Percentiles rank a stretch among this genome's conserved stretches.
phyloP scores from a whole-genome alignment of 306 rosid species.

The Crotalaria pallida region DNA sequence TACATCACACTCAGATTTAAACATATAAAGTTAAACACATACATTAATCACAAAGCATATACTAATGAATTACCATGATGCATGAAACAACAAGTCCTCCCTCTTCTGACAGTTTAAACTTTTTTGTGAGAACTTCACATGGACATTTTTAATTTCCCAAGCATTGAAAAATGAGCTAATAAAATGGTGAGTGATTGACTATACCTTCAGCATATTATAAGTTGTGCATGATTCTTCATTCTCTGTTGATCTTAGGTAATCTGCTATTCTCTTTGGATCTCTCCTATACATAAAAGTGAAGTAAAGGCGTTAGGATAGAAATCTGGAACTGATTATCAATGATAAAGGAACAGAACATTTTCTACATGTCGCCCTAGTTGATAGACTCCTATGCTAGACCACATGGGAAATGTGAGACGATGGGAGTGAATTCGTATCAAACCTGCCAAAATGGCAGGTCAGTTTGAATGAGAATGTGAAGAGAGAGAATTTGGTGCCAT shows the following conservation, averaged over 20 bases:
- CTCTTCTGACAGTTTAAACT: background rate
- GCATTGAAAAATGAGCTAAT: background rate
- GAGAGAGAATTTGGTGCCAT: too few relatives aligned
- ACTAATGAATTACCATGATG: background rate
- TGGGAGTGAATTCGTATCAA: too few relatives aligned
- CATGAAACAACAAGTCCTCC: background rate
- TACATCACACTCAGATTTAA: background rate
- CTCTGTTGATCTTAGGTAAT: conserved; percentile 42
- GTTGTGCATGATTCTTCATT: conserved; percentile 88
- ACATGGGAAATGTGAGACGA: too few relatives aligned
- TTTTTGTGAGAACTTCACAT: background rate
- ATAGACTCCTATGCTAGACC: too few relatives aligned
- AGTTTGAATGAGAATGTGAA: too few relatives aligned
- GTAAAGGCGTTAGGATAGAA: conserved; percentile 3
- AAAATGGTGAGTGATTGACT: background rate
- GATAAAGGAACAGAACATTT: background rate
- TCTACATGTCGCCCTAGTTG: background rate
- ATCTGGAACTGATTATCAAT: background rate
- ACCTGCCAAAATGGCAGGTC: too few relatives aligned
- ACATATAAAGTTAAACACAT: background rate
- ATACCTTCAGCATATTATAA: conserved; percentile 92
- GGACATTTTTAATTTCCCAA: background rate
- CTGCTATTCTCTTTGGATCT: conserved; percentile 65
- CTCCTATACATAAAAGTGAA: conserved; percentile 38
- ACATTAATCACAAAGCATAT: background rate